Evolutionary conservation across 192 early-diverging fungal genomes (phyloP).

Genomic region (Coemansia sp.): DNA sequence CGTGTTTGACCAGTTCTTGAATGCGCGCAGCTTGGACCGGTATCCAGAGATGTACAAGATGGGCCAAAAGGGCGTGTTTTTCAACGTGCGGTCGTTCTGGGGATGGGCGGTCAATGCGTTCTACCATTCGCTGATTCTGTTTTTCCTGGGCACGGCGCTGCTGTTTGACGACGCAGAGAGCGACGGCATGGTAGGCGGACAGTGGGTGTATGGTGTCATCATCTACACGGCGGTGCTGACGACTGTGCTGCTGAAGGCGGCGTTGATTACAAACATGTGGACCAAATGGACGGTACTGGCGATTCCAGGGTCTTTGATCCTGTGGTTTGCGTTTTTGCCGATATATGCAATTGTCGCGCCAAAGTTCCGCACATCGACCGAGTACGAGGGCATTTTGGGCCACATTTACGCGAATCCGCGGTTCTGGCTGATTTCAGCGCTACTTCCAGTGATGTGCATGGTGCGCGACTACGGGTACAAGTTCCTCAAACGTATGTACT

Average conservation of each 20-base stretch:
- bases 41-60: slow-evolving; percentile 98
- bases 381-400: slow-evolving; percentile 71
- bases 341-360: slow-evolving; percentile 78
- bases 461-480: slow-evolving; percentile 93
- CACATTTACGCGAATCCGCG: slow-evolving; percentile 63
- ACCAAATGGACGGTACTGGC: slow-evolving; percentile 93
- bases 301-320: slow-evolving; percentile 81
- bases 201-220: slow-evolving; percentile 88
- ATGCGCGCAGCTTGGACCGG: slow-evolving; percentile 88
- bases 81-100: slow-evolving; percentile 91
- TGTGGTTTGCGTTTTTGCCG: slow-evolving; percentile 89
- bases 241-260: slow-evolving; percentile 89
- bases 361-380: slow-evolving; percentile 62
- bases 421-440: slow-evolving; percentile 86
- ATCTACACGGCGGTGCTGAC: slow-evolving; percentile 86
- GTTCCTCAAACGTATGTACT: slow-evolving; percentile 81
- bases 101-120: slow-evolving; percentile 90
- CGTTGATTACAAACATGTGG: slow-evolving; percentile 86
- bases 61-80: slow-evolving; percentile 61
- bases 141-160: slow-evolving; percentile 64
- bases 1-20: slow-evolving; percentile 96
- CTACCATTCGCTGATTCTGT: slow-evolving; percentile 86
- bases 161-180: slow-evolving; percentile 67
- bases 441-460: slow-evolving; percentile 83
- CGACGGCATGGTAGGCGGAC: slow-evolving; percentile 74